Base-by-base conservation (phyloP, 441 rosid species). In the Pelargonium cotyledonis region DNA sequence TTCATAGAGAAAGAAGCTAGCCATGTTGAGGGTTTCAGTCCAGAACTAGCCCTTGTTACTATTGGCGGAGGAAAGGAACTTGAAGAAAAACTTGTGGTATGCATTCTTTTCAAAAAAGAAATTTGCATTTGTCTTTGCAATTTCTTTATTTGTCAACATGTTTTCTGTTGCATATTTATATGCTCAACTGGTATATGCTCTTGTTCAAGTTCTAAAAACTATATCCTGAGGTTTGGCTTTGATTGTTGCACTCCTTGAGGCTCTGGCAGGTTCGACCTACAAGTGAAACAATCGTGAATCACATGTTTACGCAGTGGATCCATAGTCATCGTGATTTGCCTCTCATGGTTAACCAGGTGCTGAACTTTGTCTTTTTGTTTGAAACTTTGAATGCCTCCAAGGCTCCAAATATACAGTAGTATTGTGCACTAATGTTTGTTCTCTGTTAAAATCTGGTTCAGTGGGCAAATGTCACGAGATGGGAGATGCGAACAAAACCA, bases 401-500 rank as follows among this genome's bases (percentile, higher is more conserved):
- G 10, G 72, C 49, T 38, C 29, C 26, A 19, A 11, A 63, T 43
- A 57, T 64, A n/a, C 6, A 8, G 18, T 60, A 38, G 8, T 75
- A 14, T 21, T 62, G 6, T 53, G 72, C 0, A 49, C 2, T 46
- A 6, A 26, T 51, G 40, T 49, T 57, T 5, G 6, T 49, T 35
- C 19, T 63, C 21, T 21, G 3, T 73, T 51, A 23, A 73, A 69
- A 19, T 53, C 65, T 35, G 26, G 29, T 78, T 65, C 76, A 89
- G 98, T 94, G 97, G 97, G 98, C 88, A 68, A 91, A 91, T 81
- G 94, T 94, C 70, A 91, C 98, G 9, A 86, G 97, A 70, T 94
- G 96, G 95, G 97, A 91, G 86, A 86, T 88, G 95, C 88, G 92
- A 41, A 89, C 97, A 3, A 89, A 94, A 74, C 97, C 97, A 10